Base-by-base conservation (phyloP, 805 yeast genomes). In the Lipomyces chichibuensis region DNA sequence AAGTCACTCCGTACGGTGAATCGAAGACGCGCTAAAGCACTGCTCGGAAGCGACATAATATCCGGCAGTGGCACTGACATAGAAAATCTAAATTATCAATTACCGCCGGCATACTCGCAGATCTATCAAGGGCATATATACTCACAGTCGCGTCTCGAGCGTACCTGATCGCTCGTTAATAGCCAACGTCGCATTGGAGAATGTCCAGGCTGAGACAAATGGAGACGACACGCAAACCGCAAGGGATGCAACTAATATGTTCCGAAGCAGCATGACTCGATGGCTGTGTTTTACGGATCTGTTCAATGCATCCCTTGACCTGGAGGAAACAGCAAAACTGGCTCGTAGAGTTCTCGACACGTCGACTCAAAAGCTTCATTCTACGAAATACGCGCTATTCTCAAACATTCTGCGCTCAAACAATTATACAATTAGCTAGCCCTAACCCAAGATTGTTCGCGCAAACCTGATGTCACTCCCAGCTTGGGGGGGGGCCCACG, bases 91-190 rank as follows among this genome's bases (percentile, higher is more conserved):
- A 11, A 54, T 14, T 13, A 3, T 14, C n/a, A 51, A 35, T n/a
- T 20, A 39, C 33, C 23, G n/a, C 14, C 6, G 8, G 27, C n/a
- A n/a, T 11, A 17, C 17, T 32, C n/a, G 6, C n/a, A 54, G 20
- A 27, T 17, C 7, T 7, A 9, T 11, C 46, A 32, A 27, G 7
- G 25, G 53, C 3, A 29, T 17, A 4, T 37, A 20, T 17, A 57
- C 67, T 14, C 20, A 67, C 70, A 57, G 13, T 14, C 33, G 57
- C 7, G 67, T 61, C 55, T 67, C 62, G 17, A 70, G 63, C 6
- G 65, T 61, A n/a, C 72, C 72, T 14, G 72, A 43, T 13, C 65
- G 64, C 63, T 70, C 72, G 37, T 59, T 64, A 35, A 70, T 60
- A 11, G 72, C 29, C 23, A 69, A 25, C 32, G 68, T 51, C n/a